Base-by-base conservation (phyloP, 495 filamentous ascomycete species). In the Beverwykella pulmonaria region DNA sequence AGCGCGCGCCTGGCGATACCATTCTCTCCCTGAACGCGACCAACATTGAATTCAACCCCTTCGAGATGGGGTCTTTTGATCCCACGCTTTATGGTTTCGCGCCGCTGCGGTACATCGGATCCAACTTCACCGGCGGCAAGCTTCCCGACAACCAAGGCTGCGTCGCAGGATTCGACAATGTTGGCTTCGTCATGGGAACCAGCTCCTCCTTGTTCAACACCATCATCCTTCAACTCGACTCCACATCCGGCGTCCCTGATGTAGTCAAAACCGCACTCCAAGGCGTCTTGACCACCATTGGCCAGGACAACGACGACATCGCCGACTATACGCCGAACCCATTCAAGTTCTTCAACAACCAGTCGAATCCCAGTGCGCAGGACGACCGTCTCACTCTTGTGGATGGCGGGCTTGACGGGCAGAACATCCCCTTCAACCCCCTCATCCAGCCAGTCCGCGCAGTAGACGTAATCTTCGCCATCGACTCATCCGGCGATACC, bases 391-490 rank as follows among this genome's bases (percentile, higher is more conserved):
- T 98, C 23, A 89, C 88, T 30, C 82, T 97, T 20, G 90, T 93
- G 17, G 93, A 97, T 73, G 93, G 93, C 32, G 93, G 93, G 47
- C 83, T 90, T 73, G 93, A 97, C 73, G 72, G 86, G 20, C 90
- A 98, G 73, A 97, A 97, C 75, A 86, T 97, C 53, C 93, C 93
- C 0, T 81, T 97, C 1, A 83, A 92, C 67, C 94, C 94, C 0
- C 82, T 89, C 5, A 90, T 96, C 71, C 92, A 96, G 70, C 91
- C 91, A 0, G 32, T 75, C 29, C 90, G 93, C 26, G 67, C 82
- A 46, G 88, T 98, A 54, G 94, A 97, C 75, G 89, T 96, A 25
- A 92, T 97, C 75, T 96, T 97, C 74, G 93, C 93, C 23, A 79
- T 96, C 66, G 93, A 98, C 77, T 87, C 85, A 49, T 92, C 88